These are phyloP conservation scores for Gaultheria prostrata DNA, from an alignment of 148 eudicot species.

Conservation along the genomic window DNA sequence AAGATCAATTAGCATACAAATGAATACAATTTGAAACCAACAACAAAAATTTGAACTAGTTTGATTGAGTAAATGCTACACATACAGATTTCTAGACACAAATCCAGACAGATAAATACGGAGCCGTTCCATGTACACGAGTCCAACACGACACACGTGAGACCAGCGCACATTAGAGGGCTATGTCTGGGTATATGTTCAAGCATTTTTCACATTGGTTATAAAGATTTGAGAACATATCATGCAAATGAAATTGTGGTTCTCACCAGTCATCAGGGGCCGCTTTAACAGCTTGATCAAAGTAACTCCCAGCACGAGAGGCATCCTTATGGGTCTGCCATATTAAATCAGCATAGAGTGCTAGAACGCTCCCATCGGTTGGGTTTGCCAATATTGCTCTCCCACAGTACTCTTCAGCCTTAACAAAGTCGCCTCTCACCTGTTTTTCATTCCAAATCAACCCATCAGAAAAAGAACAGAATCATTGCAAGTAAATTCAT, in stretches of 20 bases:
- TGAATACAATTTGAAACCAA: not conserved
- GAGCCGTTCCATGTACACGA: too few relatives aligned
- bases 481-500: not conserved
- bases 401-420: slow-evolving; percentile 43
- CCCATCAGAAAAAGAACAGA: not conserved
- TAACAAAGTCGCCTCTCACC: slow-evolving; percentile 33
- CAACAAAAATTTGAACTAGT: not conserved
- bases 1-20: not conserved
- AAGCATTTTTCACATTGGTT: not conserved
- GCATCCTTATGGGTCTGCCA: slow-evolving; percentile 46
- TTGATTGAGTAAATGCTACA: not conserved
- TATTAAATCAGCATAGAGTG: slow-evolving; percentile 44
- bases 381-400: slow-evolving; percentile 43
- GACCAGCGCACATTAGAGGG: too few relatives aligned
- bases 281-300: slow-evolving; percentile 46
- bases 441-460: slow-evolving; percentile 13
- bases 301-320: slow-evolving; percentile 35
- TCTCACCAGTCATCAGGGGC: slow-evolving; percentile 46
- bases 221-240: not conserved
- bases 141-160: too few relatives aligned
- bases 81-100: not conserved
- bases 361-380: slow-evolving; percentile 36
- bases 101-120: too few relatives aligned
- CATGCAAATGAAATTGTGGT: not conserved
- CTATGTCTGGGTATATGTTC: not conserved